Base-by-base conservation (phyloP, 2,329 filamentous ascomycete species). In the Stagonosporopsis tanaceti region DNA sequence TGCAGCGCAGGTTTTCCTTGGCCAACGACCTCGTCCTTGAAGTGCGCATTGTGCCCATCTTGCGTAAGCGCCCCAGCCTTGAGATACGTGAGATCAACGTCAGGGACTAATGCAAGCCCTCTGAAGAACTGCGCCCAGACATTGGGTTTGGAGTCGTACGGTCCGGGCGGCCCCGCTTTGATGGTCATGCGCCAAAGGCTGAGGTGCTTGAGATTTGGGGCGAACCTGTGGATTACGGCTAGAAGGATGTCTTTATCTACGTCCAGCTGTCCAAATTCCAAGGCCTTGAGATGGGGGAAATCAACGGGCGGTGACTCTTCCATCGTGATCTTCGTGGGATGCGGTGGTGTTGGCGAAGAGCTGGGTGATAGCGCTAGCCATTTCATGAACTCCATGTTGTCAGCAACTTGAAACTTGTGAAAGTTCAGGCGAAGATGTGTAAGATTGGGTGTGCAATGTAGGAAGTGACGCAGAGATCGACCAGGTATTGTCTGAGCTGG, bases 381-480 rank as follows among this genome's bases (percentile, higher is more conserved):
- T 22, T 63, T 27, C 2, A 85, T 53, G 11, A 84, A 61, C 1
- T 68, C 62, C 15, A 50, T 53, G 11, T 66, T 63, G 0, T 68
- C 61, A 2, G 68, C 52, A 3, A 64, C 52, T 4, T 53, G 17
- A 4, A 50, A 47, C 39, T 62, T 66, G 24, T 61, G 57, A 28
- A 84, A 81, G 62, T 87, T 87, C 40, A 87, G 66, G 2, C 85
- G 80, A 5, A 88, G 74, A 62, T 85, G 81, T 28, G 77, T 77
- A 6, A 88, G 58, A 17, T 82, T 81, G 3, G 71, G 58, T 1
- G 77, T 68, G 27, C 69, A 69, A 1, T 67, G 65, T 5, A 85
- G 69, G 46, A 85, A 84, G 15, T 61, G 59, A 48, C 53, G 70
- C 55, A 60, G 63, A 34, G 70, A 68, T 35, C 65, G 65, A 60